Evolutionary conservation across 2,329 filamentous ascomycete species (phyloP).

Genomic region (Phaeoacremonium minimum): DNA sequence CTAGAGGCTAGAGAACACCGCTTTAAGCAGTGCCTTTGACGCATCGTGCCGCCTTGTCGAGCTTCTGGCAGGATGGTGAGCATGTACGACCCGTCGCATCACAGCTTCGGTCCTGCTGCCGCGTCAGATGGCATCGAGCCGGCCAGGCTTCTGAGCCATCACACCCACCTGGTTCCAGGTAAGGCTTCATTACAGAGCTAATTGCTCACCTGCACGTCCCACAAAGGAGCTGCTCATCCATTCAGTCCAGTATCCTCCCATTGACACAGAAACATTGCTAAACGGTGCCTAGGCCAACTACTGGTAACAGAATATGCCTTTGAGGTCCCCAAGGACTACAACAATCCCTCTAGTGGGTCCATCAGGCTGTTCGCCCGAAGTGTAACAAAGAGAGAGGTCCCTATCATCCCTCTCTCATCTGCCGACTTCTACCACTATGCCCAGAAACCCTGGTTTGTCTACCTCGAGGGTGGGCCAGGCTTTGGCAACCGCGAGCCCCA

Average conservation of each 20-base stretch:
- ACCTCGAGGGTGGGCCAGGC: constrained; percentile 83
- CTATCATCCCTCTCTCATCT: constrained; percentile 44
- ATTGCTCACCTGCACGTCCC: too few relatives aligned
- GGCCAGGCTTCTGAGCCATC: constrained; percentile 29
- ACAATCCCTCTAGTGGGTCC: constrained; percentile 51
- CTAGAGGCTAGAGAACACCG: too few relatives aligned
- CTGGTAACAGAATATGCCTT: constrained; percentile 81
- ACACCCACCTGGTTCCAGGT: constrained; percentile 34
- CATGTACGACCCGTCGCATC: too few relatives aligned
- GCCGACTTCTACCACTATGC: constrained; percentile 14
- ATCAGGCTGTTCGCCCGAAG: constrained; percentile 77
- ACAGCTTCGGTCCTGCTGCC: too few relatives aligned
- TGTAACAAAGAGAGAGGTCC: constrained; percentile 61
- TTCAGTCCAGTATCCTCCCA: too few relatives aligned
- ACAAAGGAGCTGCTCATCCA: too few relatives aligned
- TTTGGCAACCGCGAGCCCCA: constrained; percentile 73
- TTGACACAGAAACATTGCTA: too few relatives aligned
- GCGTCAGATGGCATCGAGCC: too few relatives aligned
- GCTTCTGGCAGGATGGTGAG: too few relatives aligned
- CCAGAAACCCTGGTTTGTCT: constrained; percentile 60
- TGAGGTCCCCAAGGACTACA: constrained; percentile 78
- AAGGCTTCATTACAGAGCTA: too few relatives aligned
- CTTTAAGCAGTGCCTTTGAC: too few relatives aligned
- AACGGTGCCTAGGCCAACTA: constrained; percentile 70
- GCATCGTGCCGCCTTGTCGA: too few relatives aligned